These are phyloP conservation scores for Pelargonium australe DNA, from an alignment of 441 rosid species.

Conservation along the genomic window DNA sequence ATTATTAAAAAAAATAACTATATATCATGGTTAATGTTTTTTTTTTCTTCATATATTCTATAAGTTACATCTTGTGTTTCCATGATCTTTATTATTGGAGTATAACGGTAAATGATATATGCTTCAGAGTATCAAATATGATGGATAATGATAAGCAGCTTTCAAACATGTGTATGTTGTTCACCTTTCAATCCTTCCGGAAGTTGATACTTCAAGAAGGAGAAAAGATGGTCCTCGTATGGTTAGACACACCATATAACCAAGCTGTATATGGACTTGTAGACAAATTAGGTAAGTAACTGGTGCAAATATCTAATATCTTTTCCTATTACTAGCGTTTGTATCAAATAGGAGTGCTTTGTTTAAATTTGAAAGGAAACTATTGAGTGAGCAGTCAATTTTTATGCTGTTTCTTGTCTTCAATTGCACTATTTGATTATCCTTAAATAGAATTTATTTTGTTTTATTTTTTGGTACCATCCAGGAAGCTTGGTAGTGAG, in stretches of 20 bases:
- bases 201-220: slow-evolving; percentile 95
- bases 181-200: slow-evolving; percentile 75
- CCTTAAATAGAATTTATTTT: slow-evolving; percentile 9
- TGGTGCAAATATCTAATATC: slow-evolving; percentile 13
- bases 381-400: slow-evolving; percentile 11
- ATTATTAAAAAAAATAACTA: neutral
- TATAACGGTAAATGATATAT: slow-evolving; percentile 13
- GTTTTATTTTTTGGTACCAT: slow-evolving; percentile 12
- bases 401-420: slow-evolving; percentile 1
- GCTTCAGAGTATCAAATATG: slow-evolving; percentile 41
- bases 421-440: slow-evolving; percentile 7
- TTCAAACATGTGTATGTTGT: slow-evolving; percentile 69
- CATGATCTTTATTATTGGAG: slow-evolving; percentile 9
- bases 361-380: slow-evolving; percentile 7
- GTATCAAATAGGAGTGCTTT: slow-evolving; percentile 6
- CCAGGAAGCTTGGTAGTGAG: slow-evolving; percentile 94
- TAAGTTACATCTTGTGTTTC: slow-evolving; percentile 13
- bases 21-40: neutral
- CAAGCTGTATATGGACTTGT: slow-evolving; percentile 94
- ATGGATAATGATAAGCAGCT: slow-evolving; percentile 64
- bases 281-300: slow-evolving; percentile 68
- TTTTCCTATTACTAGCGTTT: slow-evolving; percentile 4
- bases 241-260: slow-evolving; percentile 92
- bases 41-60: neutral
- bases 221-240: slow-evolving; percentile 85